Conservation (phyloP, 176 grass and related monocot genomes). For the Aegilops longissima region DNA sequence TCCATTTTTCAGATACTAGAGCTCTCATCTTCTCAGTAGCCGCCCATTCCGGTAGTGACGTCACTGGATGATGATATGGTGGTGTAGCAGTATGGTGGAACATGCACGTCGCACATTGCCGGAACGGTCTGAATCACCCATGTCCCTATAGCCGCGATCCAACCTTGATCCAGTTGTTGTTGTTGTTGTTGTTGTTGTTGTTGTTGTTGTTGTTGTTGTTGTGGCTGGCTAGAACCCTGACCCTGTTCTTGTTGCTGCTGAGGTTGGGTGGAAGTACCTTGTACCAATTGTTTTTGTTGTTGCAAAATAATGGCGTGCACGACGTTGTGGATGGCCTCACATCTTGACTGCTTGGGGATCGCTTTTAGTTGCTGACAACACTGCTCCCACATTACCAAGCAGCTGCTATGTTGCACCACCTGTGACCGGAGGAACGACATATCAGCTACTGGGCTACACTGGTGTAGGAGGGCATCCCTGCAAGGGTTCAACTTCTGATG, state of each 20-base stretch:
- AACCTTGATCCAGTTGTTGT: background rate
- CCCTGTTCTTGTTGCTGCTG: background rate
- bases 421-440: background rate
- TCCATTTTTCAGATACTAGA: background rate
- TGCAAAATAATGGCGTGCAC: background rate
- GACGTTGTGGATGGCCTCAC: background rate
- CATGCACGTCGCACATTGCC: constrained; percentile 12
- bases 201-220: background rate
- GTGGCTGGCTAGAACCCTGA: background rate
- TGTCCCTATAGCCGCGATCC: background rate
- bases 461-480: background rate
- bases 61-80: background rate
- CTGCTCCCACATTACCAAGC: background rate
- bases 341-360: background rate
- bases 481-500: background rate
- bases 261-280: background rate
- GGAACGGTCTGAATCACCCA: background rate
- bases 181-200: background rate
- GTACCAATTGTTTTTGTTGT: background rate
- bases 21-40: background rate
- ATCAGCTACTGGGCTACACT: background rate
- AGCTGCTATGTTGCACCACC: background rate
- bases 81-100: background rate
- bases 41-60: background rate
- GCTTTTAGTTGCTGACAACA: background rate